phyloP scores from a whole-genome alignment of 306 rosid species.

The Trifolium pratense region DNA sequence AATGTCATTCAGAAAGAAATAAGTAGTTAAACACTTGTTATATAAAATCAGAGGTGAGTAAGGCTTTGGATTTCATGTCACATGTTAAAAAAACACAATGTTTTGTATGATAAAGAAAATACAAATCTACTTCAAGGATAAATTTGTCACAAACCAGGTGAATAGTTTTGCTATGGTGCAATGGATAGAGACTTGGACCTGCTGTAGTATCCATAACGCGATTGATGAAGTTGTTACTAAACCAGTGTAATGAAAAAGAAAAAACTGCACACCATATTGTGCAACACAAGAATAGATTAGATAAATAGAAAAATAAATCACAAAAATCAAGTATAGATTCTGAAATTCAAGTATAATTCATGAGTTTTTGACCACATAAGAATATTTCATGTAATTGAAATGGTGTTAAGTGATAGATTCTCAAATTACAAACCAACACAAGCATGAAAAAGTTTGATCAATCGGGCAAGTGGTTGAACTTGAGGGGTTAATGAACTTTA shows the following conservation, averaged over 20 bases:
- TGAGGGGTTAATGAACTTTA: neutral
- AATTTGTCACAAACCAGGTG: constrained; percentile 61
- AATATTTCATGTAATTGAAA: neutral
- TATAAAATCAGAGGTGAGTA: constrained; percentile 16
- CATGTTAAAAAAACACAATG: neutral
- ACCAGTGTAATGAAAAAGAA: neutral
- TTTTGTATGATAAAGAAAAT: neutral
- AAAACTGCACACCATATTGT: neutral
- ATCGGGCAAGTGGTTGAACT: neutral
- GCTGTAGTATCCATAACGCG: constrained; percentile 53
- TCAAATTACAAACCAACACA: neutral
- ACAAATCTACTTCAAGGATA: constrained; percentile 11
- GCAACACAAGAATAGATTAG: neutral
- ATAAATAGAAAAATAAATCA: neutral
- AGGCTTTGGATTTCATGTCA: neutral
- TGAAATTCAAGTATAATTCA: neutral
- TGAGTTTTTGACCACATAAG: neutral
- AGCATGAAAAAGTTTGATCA: neutral
- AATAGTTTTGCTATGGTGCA: constrained; percentile 64
- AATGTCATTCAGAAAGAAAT: constrained; percentile 1
- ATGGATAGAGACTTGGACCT: constrained; percentile 56
- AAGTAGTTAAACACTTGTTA: neutral
- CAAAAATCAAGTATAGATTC: constrained; percentile 1
- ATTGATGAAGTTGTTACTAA: constrained; percentile 14
- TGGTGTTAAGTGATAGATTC: neutral